phyloP scores from a whole-genome alignment of 306 rosid species.

The Lotus japonicus region DNA sequence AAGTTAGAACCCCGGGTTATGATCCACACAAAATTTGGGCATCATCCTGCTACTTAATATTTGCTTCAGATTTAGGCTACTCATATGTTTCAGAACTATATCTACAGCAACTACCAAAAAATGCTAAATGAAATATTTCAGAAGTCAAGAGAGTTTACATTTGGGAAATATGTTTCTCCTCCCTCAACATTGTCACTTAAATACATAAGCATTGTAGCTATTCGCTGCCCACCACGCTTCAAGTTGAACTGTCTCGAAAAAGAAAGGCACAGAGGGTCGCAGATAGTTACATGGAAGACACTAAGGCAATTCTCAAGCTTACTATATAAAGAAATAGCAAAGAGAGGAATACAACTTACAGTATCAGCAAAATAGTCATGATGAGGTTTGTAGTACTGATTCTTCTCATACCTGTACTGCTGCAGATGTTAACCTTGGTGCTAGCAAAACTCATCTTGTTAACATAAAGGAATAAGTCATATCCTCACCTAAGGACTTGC shows the following conservation, averaged over 20 bases:
- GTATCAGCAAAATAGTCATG: constrained; percentile 97
- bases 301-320: constrained; percentile 15
- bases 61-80: not conserved
- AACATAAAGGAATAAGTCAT: constrained; percentile 23
- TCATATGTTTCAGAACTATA: constrained; percentile 8
- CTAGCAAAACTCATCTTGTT: constrained; percentile 20
- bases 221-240: constrained; percentile 98
- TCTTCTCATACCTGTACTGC: constrained; percentile 97
- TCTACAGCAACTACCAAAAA: constrained; percentile 8
- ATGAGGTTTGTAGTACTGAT: constrained; percentile 82
- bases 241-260: constrained; percentile 64
- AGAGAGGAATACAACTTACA: constrained; percentile 45
- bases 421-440: constrained; percentile 64
- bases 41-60: constrained; percentile 8
- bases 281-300: constrained; percentile 9
- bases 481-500: constrained; percentile 83
- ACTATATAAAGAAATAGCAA: not conserved
- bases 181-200: constrained; percentile 89
- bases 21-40: not conserved
- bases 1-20: not conserved
- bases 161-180: constrained; percentile 95
- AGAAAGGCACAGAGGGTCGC: not conserved
- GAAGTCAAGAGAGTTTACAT: constrained; percentile 45
- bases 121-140: constrained; percentile 14
- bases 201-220: constrained; percentile 93